Evolutionary conservation across 495 filamentous ascomycete species (phyloP), one percentile per base, ranked within the genome.

Genomic region (Cryomyces antarcticus): DNA sequence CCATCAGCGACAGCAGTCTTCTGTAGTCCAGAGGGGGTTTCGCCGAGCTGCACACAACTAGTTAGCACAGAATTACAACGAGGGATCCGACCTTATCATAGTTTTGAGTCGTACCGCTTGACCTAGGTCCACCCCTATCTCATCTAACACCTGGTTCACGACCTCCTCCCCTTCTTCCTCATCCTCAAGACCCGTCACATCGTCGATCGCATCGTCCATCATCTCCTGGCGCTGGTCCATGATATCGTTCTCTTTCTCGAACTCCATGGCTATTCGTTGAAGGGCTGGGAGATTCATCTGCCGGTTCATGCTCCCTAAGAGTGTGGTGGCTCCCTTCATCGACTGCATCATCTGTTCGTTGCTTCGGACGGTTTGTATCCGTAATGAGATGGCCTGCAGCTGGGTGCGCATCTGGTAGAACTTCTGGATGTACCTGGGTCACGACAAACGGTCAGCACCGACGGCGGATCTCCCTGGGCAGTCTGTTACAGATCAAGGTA

Each of bases 271-370:
- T 57, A 97, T 96, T 41, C 92, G 75, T 57, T 96, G 89, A 34
- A 97, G 63, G 9, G 82, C 84, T 2, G 89, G 89, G 7, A 97
- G 73, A 57, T 96, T 96, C 89, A 97, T 96, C 41, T 80, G 80
- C 35, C 79, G 71, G 59, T 97, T 97, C 92, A 97, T 97, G 58
- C 77, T 87, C 7, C 86, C 84, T 10, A 97, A 69, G 3, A 94
- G 73, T 55, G 77, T 72, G 0, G 92, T 96, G 4, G 89, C 92
- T 41, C 92, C 89, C 57, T 94, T 96, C 89, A 96, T 97, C 5
- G 85, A 87, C 57, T 93, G 83, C 86, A 94, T 93, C 89, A 97
- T 97, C 62, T 94, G 86, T 58, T 97, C 89, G 62, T 97, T 96
- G 52, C 85, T 93, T 39, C 92, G 76, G 33, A 95, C 86, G 31